Conservation (phyloP, 306 rosid species). For the Acacia crassicarpa region DNA sequence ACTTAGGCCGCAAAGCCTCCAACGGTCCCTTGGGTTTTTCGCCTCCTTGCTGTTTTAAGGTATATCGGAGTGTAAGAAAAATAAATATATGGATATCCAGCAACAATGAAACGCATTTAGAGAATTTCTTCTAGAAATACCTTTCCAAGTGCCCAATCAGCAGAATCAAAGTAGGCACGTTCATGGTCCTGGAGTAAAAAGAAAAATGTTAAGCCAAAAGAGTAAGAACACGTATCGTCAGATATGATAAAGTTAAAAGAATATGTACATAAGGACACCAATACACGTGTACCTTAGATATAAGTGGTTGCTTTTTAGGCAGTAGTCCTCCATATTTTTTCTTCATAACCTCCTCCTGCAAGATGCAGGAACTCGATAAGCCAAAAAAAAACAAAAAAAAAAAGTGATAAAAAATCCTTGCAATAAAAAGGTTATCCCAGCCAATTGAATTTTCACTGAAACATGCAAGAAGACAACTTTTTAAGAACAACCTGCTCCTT, state of each 20-base stretch:
- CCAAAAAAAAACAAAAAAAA: background rate
- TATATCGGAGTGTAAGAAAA: conserved; percentile 32
- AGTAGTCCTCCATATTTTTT: conserved; percentile 90
- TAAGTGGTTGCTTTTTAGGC: conserved; percentile 92
- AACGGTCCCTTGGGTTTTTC: conserved; percentile 98
- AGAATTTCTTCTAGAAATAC: conserved; percentile 40
- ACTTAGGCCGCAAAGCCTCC: conserved; percentile 91
- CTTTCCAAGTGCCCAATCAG: conserved; percentile 99
- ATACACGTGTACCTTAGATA: conserved; percentile 64
- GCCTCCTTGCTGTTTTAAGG: conserved; percentile 80
- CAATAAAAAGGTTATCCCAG: conserved; percentile 23
- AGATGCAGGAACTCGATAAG: conserved; percentile 34
- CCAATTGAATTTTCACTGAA: conserved; percentile 8
- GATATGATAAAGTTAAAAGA: conserved; percentile 9
- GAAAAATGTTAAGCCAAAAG: conserved; percentile 30
- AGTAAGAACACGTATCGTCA: background rate
- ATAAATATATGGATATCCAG: conserved; percentile 4
- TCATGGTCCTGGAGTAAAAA: conserved; percentile 79
- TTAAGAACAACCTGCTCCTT: conserved; percentile 61
- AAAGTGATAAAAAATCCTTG: background rate
- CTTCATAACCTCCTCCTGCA: conserved; percentile 81
- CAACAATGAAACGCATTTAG: conserved; percentile 20
- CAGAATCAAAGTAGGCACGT: conserved; percentile 97
- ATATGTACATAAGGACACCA: conserved; percentile 7
- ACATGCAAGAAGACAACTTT: conserved; percentile 15